Percentiles rank a stretch among this genome's conserved stretches.
Conservation (phyloP, 345 rosid genomes). For the Bretschneidera sinensis region DNA sequence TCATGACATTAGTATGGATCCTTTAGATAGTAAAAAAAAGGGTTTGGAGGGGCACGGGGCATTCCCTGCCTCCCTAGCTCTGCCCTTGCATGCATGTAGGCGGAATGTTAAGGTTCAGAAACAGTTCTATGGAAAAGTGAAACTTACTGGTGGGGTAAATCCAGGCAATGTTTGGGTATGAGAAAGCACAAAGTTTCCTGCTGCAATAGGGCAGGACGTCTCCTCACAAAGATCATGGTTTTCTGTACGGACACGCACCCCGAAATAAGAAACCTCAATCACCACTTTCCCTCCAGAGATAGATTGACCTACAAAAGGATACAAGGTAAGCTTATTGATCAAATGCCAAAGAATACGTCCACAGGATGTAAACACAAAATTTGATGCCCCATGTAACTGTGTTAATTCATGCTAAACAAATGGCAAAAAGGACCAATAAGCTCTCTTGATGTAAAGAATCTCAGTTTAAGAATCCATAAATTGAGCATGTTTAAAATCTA, state of each 20-base stretch:
- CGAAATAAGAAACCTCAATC: conserved; percentile 40
- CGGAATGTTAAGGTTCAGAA: neutral
- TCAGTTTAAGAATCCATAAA: too few relatives aligned
- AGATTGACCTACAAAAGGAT: conserved; percentile 23
- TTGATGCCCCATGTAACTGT: too few relatives aligned
- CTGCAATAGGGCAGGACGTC: conserved; percentile 40
- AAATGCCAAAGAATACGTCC: too few relatives aligned
- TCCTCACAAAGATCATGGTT: conserved; percentile 47
- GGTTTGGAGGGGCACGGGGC: too few relatives aligned
- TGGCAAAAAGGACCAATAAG: too few relatives aligned
- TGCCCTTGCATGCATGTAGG: neutral
- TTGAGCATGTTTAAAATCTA: too few relatives aligned
- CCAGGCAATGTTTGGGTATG: conserved; percentile 44
- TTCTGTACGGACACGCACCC: conserved; percentile 42
- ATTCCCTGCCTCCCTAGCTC: neutral
- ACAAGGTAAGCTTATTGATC: too few relatives aligned
- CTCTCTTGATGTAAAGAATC: too few relatives aligned
- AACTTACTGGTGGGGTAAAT: conserved; percentile 51
- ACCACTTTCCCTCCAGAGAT: conserved; percentile 41
- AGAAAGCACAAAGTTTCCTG: conserved; percentile 46
- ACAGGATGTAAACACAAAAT: neutral
- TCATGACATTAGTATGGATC: too few relatives aligned
- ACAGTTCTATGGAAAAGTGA: neutral
- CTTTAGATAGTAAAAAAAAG: too few relatives aligned
- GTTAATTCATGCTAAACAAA: too few relatives aligned